Evolutionary conservation across 352 stramenopile genomes (phyloP).

Genomic region (Blastocystis sp.): DNA sequence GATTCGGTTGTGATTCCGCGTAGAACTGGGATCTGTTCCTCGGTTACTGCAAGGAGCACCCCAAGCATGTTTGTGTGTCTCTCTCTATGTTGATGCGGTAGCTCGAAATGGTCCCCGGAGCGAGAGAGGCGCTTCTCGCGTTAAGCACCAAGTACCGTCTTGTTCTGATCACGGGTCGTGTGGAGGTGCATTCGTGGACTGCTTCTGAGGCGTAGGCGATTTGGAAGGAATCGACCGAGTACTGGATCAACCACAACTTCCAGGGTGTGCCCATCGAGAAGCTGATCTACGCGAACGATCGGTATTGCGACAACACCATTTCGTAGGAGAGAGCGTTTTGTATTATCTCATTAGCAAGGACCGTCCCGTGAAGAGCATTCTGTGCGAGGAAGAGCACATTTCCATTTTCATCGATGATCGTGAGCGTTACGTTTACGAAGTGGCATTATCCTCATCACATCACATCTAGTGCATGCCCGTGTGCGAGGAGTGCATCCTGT

Average conservation of each 20-base stretch:
- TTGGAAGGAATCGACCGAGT: constrained; percentile 38
- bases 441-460: neutral
- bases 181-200: neutral
- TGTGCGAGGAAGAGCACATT: constrained; percentile 42
- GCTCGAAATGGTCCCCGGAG: constrained; percentile 12
- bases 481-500: constrained; percentile 49
- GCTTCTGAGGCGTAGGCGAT: neutral
- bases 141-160: constrained; percentile 48
- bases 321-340: neutral
- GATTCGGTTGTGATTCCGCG: neutral
- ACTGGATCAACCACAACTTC: constrained; percentile 53
- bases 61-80: constrained; percentile 22
- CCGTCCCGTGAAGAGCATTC: constrained; percentile 5
- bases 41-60: constrained; percentile 32
- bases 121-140: constrained; percentile 1
- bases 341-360: neutral
- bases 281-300: constrained; percentile 53
- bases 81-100: neutral
- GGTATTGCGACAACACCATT: constrained; percentile 16
- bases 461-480: constrained; percentile 3
- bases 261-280: constrained; percentile 47
- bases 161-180: constrained; percentile 26
- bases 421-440: constrained; percentile 38
- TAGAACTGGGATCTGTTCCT: constrained; percentile 3
- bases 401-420: constrained; percentile 57